Evolutionary conservation across 768 basidiomycete genomes (phyloP).

Genomic region (Trametes maxima): DNA sequence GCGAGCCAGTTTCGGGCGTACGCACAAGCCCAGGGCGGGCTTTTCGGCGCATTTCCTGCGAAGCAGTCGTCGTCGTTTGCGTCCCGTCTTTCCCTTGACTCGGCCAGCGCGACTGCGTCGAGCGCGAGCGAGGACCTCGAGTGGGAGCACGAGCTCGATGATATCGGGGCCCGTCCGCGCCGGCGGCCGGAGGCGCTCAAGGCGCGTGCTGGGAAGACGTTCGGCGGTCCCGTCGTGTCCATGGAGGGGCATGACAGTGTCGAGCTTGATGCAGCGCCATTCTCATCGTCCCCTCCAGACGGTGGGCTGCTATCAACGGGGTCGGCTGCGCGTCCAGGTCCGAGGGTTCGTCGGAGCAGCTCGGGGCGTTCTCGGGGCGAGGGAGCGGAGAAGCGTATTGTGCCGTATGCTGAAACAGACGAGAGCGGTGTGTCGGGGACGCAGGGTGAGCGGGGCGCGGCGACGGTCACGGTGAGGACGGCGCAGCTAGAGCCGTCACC

Average conservation of each 20-base stretch:
- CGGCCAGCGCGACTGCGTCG: slow-evolving; percentile 26
- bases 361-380: slow-evolving; percentile 6
- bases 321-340: neutral
- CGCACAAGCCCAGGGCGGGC: slow-evolving; percentile 19
- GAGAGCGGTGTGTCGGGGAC: neutral
- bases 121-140: slow-evolving; percentile 31
- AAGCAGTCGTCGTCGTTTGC: slow-evolving; percentile 8
- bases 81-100: slow-evolving; percentile 31
- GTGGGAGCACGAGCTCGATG: slow-evolving; percentile 34
- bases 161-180: slow-evolving; percentile 15
- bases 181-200: neutral
- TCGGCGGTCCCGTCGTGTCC: neutral
- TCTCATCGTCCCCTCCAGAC: neutral
- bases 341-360: slow-evolving; percentile 10
- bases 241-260: slow-evolving; percentile 13
- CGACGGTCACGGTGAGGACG: slow-evolving; percentile 30
- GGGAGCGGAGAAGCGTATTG: neutral
- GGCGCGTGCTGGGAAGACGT: slow-evolving; percentile 1
- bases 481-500: slow-evolving; percentile 35
- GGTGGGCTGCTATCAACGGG: neutral
- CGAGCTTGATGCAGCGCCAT: slow-evolving; percentile 16
- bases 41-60: slow-evolving; percentile 22
- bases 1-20: slow-evolving; percentile 3
- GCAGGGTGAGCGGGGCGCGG: slow-evolving; percentile 4
- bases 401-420: slow-evolving; percentile 6